Base-by-base conservation (phyloP, 2,329 filamentous ascomycete species). In the Colletotrichum lupini region DNA sequence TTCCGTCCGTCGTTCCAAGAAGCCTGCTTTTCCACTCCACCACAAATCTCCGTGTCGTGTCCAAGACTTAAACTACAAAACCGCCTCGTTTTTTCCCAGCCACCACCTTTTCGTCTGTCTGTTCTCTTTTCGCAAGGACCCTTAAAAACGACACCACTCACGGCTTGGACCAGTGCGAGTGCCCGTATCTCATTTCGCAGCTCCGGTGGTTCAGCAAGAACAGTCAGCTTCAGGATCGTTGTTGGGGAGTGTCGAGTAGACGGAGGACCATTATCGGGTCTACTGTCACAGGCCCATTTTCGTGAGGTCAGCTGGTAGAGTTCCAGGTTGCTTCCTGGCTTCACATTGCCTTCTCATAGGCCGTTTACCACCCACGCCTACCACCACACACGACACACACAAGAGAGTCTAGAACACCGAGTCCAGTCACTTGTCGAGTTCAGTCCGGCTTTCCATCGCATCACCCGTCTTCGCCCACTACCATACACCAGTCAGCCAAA, bases 231-330 rank as follows among this genome's bases (percentile, higher is more conserved):
- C 37, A 42, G 35, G 37, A 52, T 9, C 7, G 42, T 35, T 56
- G 35, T 26, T 37, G 35, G 46, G 67, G 56, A 63, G 69, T 12
- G 26, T 63, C 22, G 35, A 65, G 59, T 52, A 32, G 60, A 60
- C 60, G 26, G 11, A 73, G 26, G 32, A 73, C 60, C 35, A 37
- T 66, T 46, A 16, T 70, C 60, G 56, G 46, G 28, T 37, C 61
- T 59, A 22, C 28, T 61, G 71, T 73, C 71, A 73, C 60, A 70
- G 67, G 71, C 58, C 56, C 60, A 37, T 56, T 64, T 68, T 35
- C 53, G 60, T 71, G 67, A 70, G 67, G 71, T 73, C 71, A 73
- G 67, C 71, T 73, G 71, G 67, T 67, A 70, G 60, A 66, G 46
- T 61, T 52, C 42, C 4, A 8, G 67, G 53, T 52, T 63, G 60